Base-by-base conservation (phyloP, 495 filamentous ascomycete genomes). In the Evernia prunastri region DNA sequence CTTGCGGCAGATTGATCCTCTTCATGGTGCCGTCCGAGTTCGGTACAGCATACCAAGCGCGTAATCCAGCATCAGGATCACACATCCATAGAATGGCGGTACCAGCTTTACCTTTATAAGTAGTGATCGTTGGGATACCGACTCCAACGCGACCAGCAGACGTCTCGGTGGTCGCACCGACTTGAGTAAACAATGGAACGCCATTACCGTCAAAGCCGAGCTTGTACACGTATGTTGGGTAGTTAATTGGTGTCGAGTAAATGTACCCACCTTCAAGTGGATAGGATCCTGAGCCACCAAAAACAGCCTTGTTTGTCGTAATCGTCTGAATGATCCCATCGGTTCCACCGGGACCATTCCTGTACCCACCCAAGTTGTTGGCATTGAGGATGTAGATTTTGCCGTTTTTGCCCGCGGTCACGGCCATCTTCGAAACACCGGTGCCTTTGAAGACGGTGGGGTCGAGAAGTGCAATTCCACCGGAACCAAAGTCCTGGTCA, bases 1-100 rank as follows among this genome's bases (percentile, higher is more conserved):
- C 66, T 29, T 68, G 42, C 31, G 72, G 75, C 53, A 74, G 58
- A 18, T 68, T 69, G 36, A 66, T 73, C n/a, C 31, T 56, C 25
- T 64, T 63, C 35, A 73, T 63, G 37, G 59, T 57, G 10, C 66
- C 68, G 36, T 67, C 49, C 37, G 54, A 25, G 39, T 67, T 45
- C 23, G 70, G 70, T 4, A 72, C 70, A 12, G 64, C 63, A 45
- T 66, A 57, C 51, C 68, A 80, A 35, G 74, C 77, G 20, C 72
- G 67, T 7, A 80, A 67, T 12, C 76, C 74, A 15, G 71, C 69
- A 56, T 79, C 72, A 9, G 71, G 68, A 69, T 81, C 79, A 3
- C 73, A 68, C 53, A 77, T 63, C 76, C 76, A 79, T 25, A 77
- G 61, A 43, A 80, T 68, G 0, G 68, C 78, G n/a, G 74, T 77